Evolutionary conservation across 768 basidiomycete genomes (phyloP).

Genomic region (Ephemerocybe angulata): DNA sequence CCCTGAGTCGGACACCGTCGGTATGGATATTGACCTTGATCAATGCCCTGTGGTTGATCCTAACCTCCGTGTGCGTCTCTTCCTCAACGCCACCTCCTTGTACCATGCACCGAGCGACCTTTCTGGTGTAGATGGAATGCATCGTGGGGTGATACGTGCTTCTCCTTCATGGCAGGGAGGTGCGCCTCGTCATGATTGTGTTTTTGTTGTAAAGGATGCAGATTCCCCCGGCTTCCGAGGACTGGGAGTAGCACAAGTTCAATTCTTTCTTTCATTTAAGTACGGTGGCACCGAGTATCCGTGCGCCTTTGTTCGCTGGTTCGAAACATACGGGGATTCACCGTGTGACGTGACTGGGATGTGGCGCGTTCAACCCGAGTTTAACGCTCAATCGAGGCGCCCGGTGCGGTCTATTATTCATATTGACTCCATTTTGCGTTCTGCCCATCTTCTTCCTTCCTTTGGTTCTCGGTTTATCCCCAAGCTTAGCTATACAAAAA

Average conservation of each 20-base stretch:
- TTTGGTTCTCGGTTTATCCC: not conserved
- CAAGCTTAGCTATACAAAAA: not conserved
- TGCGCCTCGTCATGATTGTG: slow-evolving; percentile 19
- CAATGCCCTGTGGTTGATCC: not conserved
- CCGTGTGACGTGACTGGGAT: slow-evolving; percentile 24
- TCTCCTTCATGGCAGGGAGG: slow-evolving; percentile 20
- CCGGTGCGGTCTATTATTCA: slow-evolving; percentile 7
- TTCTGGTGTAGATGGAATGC: slow-evolving; percentile 17
- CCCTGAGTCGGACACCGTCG: not conserved
- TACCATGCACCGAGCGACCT: slow-evolving; percentile 17
- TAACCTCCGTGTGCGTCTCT: not conserved
- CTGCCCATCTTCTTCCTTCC: not conserved
- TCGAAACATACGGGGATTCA: slow-evolving; percentile 9
- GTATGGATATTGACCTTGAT: not conserved
- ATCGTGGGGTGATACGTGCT: slow-evolving; percentile 19
- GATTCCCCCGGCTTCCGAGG: slow-evolving; percentile 18
- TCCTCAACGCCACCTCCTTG: not conserved
- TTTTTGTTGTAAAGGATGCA: slow-evolving; percentile 16
- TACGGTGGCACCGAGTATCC: slow-evolving; percentile 10
- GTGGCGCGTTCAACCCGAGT: slow-evolving; percentile 13
- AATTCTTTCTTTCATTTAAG: slow-evolving; percentile 24
- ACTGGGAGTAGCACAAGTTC: slow-evolving; percentile 22
- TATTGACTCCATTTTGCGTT: slow-evolving; percentile 3
- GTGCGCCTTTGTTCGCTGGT: slow-evolving; percentile 33
- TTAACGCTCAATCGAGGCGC: not conserved